Evolutionary conservation across 2,329 filamentous ascomycete species (phyloP).

Genomic region (Beauveria caledonica): DNA sequence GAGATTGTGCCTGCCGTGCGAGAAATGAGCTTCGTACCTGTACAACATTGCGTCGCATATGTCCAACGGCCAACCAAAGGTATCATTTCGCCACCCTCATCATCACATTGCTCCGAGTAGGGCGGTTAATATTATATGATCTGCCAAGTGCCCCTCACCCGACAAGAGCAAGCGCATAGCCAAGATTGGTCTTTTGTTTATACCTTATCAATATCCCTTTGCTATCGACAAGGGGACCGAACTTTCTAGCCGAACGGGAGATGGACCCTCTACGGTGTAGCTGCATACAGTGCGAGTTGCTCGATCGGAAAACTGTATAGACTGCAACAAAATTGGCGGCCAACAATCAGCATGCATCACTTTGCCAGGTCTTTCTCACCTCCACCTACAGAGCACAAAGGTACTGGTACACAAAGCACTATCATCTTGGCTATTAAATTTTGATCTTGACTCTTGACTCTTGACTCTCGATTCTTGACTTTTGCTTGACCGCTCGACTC

Average conservation of each 20-base stretch:
- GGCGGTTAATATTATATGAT: background rate
- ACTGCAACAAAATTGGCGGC: background rate
- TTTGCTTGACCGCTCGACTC: background rate
- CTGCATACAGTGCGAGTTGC: conserved; percentile 2
- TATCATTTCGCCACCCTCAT: no score
- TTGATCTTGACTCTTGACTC: no score
- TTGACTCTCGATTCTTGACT: background rate
- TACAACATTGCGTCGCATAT: background rate
- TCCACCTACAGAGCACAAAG: background rate
- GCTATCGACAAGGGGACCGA: background rate
- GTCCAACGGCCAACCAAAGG: no score
- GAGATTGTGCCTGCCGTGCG: background rate
- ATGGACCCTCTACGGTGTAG: conserved; percentile 7
- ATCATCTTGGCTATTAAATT: background rate
- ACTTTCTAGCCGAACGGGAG: conserved; percentile 5
- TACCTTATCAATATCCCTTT: background rate
- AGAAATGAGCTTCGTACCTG: background rate
- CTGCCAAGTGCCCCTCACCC: background rate
- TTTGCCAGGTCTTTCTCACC: background rate
- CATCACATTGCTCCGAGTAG: no score
- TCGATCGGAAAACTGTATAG: background rate
- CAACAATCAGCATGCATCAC: background rate
- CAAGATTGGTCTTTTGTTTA: background rate
- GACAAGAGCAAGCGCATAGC: background rate
- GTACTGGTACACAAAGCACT: background rate